Evolutionary conservation across 164 flowering plant species (phyloP), one percentile per base, ranked within the genome.

Genomic region (Dillenia suffruticosa): DNA sequence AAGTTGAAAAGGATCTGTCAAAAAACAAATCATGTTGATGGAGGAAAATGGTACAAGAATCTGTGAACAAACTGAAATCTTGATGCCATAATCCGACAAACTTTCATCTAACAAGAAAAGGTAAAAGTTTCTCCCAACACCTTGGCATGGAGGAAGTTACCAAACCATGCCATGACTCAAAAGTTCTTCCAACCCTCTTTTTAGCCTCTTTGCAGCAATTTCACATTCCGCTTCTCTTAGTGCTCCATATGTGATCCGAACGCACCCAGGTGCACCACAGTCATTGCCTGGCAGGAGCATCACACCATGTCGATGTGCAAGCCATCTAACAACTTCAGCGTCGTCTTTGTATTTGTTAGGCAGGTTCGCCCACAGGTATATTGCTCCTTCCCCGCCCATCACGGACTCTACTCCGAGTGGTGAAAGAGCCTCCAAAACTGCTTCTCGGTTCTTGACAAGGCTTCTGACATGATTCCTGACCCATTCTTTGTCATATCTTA

Each of bases 301-400:
- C 62, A 92, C 82, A 46, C 82, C 75, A 43, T 95, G 98, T 61
- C 69, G 74, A 48, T 57, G 63, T 3, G 86, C 97, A 16, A 92
- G 85, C 99, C 99, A 95, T 57, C 64, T 78, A 46, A 92, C 93
- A 7, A 92, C 92, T 53, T 79, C 74, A 44, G 79, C 75, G 66
- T 92, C 99, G 51, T 95, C 82, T 0, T 15, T 44, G 51, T 68
- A 74, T 51, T 78, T 66, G 3, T 88, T 86, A 0, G 99, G 99
- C 57, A 95, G 96, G 75, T 74, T 88, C 32, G 87, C 98, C 97
- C 97, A 92, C 50, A 92, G 68, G 70, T 95, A 92, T 40, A 92
- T 90, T 9, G 99, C 98, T 13, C 99, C 97, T 74, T 92, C 96
- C 54, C 99, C 98, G 12, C 99, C 99, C 78, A 78, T 84, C n/a